Percentiles rank a stretch among this genome's conserved stretches.
These are phyloP conservation scores for Mrakia blollopis DNA, from an alignment of 768 basidiomycete species.

Conservation along the genomic window DNA sequence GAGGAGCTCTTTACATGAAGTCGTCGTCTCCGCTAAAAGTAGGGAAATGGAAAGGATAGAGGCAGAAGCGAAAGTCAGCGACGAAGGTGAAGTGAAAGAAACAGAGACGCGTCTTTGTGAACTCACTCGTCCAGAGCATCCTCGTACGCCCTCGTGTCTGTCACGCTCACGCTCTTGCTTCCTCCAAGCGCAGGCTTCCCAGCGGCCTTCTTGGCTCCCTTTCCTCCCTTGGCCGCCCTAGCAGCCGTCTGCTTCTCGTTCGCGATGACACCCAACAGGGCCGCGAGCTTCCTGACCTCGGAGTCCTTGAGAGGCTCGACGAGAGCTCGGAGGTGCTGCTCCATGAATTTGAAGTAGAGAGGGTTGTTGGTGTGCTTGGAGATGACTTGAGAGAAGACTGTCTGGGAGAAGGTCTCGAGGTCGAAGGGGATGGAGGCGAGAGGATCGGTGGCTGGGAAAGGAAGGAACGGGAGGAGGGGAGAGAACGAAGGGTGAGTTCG, in stretches of 20 bases:
- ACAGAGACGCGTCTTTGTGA: not conserved
- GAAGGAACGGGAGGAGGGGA: not conserved
- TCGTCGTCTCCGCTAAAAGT: slow-evolving; percentile 57
- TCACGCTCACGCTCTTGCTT: slow-evolving; percentile 59
- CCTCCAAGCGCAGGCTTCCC: slow-evolving; percentile 72
- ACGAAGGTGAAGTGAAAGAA: not conserved
- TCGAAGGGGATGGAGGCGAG: slow-evolving; percentile 60
- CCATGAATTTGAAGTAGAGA: slow-evolving; percentile 74
- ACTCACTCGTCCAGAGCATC: slow-evolving; percentile 73
- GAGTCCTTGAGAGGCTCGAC: slow-evolving; percentile 76
- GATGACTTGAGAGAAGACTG: slow-evolving; percentile 69
- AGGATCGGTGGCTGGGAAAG: slow-evolving; percentile 49
- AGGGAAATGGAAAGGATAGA: not conserved
- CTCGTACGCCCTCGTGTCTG: slow-evolving; percentile 76
- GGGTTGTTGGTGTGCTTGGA: slow-evolving; percentile 76
- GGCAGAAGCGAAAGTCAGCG: not conserved
- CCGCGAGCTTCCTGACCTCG: slow-evolving; percentile 84
- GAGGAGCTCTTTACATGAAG: slow-evolving; percentile 69
- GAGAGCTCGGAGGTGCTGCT: slow-evolving; percentile 72
- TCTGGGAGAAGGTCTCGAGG: slow-evolving; percentile 61
- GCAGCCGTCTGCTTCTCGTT: slow-evolving; percentile 94
- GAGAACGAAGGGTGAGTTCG: not conserved
- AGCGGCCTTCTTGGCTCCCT: slow-evolving; percentile 74
- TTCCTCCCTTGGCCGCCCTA: slow-evolving; percentile 75
- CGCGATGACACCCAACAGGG: slow-evolving; percentile 73